These are phyloP conservation scores for Colletotrichum sp. DNA, from an alignment of 2,329 filamentous ascomycete species.

Conservation along the genomic window DNA sequence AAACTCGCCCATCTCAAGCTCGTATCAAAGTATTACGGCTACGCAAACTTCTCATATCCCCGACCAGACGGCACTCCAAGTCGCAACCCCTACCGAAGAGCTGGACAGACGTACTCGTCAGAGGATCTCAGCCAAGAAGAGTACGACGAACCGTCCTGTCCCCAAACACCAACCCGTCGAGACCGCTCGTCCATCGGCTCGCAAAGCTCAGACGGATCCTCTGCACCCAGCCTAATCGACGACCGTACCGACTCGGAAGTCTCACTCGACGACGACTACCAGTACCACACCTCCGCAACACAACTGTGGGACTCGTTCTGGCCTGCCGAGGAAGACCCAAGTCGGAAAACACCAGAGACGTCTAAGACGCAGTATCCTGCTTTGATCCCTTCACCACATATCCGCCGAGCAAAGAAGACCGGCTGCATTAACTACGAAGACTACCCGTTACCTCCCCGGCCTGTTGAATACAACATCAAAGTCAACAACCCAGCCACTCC, in stretches of 20 bases:
- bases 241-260: slow-evolving; percentile 56
- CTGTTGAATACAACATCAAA: slow-evolving; percentile 22
- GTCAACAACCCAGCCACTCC: background rate
- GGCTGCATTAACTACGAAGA: slow-evolving; percentile 22
- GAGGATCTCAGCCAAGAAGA: slow-evolving; percentile 7
- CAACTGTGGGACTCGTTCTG: slow-evolving; percentile 61
- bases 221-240: slow-evolving; percentile 55
- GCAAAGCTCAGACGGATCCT: slow-evolving; percentile 47
- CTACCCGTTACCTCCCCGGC: slow-evolving; percentile 28
- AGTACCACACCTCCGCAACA: slow-evolving; percentile 48
- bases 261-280: slow-evolving; percentile 56
- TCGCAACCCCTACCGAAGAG: slow-evolving; percentile 18
- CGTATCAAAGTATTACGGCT: slow-evolving; percentile 43
- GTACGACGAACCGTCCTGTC: background rate
- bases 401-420: slow-evolving; percentile 20
- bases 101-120: slow-evolving; percentile 18
- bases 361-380: slow-evolving; percentile 19
- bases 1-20: slow-evolving; percentile 43
- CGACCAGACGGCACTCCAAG: slow-evolving; percentile 28
- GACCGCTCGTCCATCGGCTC: slow-evolving; percentile 46
- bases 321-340: slow-evolving; percentile 27
- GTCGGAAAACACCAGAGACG: slow-evolving; percentile 13
- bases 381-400: slow-evolving; percentile 23
- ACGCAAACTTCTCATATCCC: slow-evolving; percentile 47
- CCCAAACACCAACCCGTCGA: slow-evolving; percentile 23